A percentile compares a stretch with the other conserved stretches of the same genome.
These are phyloP conservation scores for Vitis cinerea DNA, from an alignment of 164 flowering plant species.

Conservation along the genomic window DNA sequence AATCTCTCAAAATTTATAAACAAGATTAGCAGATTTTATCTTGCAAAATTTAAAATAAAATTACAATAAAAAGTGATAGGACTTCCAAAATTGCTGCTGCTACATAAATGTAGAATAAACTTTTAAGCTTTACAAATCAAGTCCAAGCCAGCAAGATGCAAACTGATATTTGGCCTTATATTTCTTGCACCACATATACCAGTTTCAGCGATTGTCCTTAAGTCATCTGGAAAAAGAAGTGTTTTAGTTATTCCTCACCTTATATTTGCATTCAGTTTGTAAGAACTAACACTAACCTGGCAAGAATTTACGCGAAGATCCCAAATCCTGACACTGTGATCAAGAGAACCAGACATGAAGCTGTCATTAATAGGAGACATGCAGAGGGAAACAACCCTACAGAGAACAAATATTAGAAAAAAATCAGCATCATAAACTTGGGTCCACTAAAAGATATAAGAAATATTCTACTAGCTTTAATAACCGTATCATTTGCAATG, in stretches of 20 bases:
- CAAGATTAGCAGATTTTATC: no score
- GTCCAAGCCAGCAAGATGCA: no score
- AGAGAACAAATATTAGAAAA: slow-evolving; percentile 8
- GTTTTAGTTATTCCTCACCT: neutral
- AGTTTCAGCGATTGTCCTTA: no score
- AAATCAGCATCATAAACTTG: neutral
- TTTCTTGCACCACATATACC: no score
- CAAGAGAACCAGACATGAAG: slow-evolving; percentile 99
- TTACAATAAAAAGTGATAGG: no score
- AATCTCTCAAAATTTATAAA: no score
- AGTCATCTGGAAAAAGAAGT: no score
- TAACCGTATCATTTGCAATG: neutral
- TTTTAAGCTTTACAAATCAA: no score
- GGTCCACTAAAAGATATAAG: neutral
- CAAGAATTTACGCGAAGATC: slow-evolving; percentile 98
- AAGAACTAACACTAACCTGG: slow-evolving; percentile 62
- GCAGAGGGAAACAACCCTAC: slow-evolving; percentile 89
- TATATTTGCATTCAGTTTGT: neutral
- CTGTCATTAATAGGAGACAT: slow-evolving; percentile 98
- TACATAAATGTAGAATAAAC: no score
- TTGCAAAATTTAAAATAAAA: no score
- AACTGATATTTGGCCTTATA: no score
- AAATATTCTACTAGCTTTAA: neutral
- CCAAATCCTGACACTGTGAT: slow-evolving; percentile 93
- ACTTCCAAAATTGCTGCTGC: no score